These are phyloP conservation scores for Orychophragmus violaceus DNA, from an alignment of 345 rosid species.

Conservation along the genomic window DNA sequence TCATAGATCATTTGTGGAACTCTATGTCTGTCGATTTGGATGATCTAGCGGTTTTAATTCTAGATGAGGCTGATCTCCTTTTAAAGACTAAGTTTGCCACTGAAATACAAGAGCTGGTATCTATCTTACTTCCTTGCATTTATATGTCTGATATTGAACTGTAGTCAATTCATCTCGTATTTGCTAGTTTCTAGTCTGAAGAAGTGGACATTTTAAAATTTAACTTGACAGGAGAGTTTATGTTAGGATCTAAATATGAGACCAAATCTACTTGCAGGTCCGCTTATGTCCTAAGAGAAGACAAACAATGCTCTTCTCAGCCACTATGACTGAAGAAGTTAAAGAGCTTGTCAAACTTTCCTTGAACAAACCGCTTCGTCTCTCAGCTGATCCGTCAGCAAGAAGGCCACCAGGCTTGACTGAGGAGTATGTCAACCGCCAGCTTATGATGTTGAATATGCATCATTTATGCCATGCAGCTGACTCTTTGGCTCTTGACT, in stretches of 20 bases:
- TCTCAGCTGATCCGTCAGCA: constrained; percentile 92
- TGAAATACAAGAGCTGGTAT: constrained; percentile 94
- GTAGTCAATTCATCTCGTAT: background rate
- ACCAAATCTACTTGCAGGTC: constrained; percentile 53
- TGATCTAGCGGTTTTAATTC: too few species aligned
- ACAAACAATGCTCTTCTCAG: constrained; percentile 94
- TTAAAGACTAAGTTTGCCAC: too few species aligned
- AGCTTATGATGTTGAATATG: too few species aligned
- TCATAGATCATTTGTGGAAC: constrained; percentile 98
- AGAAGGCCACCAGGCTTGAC: constrained; percentile 81
- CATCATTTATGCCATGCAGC: background rate
- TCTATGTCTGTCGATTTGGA: too few species aligned
- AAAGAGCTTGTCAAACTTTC: constrained; percentile 87
- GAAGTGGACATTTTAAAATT: background rate
- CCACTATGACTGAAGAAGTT: constrained; percentile 97
- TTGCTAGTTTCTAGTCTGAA: background rate
- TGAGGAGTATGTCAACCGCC: constrained; percentile 59
- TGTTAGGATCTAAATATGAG: background rate
- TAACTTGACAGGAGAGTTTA: background rate
- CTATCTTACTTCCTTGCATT: background rate
- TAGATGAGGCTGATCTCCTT: too few species aligned
- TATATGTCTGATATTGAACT: background rate
- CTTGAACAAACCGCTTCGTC: constrained; percentile 78
- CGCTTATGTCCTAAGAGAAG: constrained; percentile 85
- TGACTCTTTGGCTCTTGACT: constrained; percentile 2